A percentile compares a stretch with the other conserved stretches of the same genome.
Evolutionary conservation across 192 early-diverging fungal genomes (phyloP).

Genomic region (Pilaira anomala): DNA sequence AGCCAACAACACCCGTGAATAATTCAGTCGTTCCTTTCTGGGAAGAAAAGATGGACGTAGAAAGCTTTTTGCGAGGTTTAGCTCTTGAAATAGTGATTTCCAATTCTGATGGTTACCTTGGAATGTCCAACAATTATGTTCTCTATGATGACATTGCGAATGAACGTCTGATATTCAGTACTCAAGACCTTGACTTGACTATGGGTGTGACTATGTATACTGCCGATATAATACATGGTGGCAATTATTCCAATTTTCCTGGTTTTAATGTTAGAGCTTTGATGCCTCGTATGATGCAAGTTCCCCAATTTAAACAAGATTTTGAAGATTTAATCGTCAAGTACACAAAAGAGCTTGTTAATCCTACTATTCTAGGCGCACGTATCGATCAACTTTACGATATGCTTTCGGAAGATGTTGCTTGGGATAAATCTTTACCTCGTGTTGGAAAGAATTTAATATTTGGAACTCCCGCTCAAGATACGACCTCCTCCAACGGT

Average conservation of each 20-base stretch:
- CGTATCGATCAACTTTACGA: slow-evolving; percentile 5
- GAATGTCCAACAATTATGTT: slow-evolving; percentile 16
- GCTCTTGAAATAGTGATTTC: slow-evolving; percentile 13
- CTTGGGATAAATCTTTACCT: slow-evolving; percentile 2
- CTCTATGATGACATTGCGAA: slow-evolving; percentile 8
- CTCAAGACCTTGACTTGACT: slow-evolving; percentile 15
- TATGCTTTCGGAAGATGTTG: slow-evolving; percentile 8
- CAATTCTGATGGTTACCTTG: slow-evolving; percentile 18
- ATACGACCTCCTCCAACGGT: no score
- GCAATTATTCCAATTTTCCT: slow-evolving; percentile 16
- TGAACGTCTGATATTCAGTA: neutral
- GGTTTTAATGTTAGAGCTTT: neutral
- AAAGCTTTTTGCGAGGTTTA: slow-evolving; percentile 22
- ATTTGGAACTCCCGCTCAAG: no score
- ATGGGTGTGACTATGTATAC: slow-evolving; percentile 1
- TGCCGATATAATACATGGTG: neutral
- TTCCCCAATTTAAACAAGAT: neutral
- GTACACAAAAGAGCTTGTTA: neutral
- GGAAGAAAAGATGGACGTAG: neutral
- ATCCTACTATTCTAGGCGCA: neutral
- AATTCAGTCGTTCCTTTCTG: neutral
- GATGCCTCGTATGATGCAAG: slow-evolving; percentile 5
- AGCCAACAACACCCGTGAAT: neutral
- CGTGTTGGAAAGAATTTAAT: no score
- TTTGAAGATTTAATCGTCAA: slow-evolving; percentile 3